phyloP scores from a whole-genome alignment of 208 protist species.

The Wallacemonas sp. region DNA sequence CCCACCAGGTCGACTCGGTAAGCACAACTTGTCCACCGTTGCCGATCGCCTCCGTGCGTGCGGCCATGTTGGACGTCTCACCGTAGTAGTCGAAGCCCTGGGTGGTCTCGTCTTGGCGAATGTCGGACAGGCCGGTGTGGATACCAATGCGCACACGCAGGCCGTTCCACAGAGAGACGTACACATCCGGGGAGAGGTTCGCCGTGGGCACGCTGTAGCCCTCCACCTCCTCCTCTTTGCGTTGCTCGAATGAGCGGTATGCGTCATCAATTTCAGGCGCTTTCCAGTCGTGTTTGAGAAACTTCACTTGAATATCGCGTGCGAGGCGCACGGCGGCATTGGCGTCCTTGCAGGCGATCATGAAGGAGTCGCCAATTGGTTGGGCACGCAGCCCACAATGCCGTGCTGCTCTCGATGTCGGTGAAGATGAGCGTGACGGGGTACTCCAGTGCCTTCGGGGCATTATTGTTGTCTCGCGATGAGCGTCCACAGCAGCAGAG shows the following conservation, averaged over 20 bases:
- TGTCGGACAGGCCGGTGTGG: slow-evolving; percentile 62
- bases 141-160: slow-evolving; percentile 57
- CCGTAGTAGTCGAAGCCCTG: slow-evolving; percentile 85
- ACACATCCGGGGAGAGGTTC: slow-evolving; percentile 32
- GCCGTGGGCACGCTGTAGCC: slow-evolving; percentile 25
- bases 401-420: slow-evolving; percentile 81
- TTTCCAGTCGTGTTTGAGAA: slow-evolving; percentile 57
- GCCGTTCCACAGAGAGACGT: slow-evolving; percentile 36
- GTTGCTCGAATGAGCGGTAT: slow-evolving; percentile 49
- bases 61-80: slow-evolving; percentile 73
- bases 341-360: slow-evolving; percentile 68
- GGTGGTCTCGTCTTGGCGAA: slow-evolving; percentile 52
- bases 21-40: slow-evolving; percentile 77
- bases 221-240: slow-evolving; percentile 15
- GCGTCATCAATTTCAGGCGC: slow-evolving; percentile 38
- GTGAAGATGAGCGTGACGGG: slow-evolving; percentile 76
- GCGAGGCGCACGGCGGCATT: slow-evolving; percentile 43
- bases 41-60: slow-evolving; percentile 70
- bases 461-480: slow-evolving; percentile 43
- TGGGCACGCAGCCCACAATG: slow-evolving; percentile 63
- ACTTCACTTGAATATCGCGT: slow-evolving; percentile 47
- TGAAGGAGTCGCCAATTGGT: slow-evolving; percentile 80
- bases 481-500: slow-evolving; percentile 8
- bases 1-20: slow-evolving; percentile 46
- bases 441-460: slow-evolving; percentile 35